Evolutionary conservation across 495 filamentous ascomycete genomes (phyloP).

Genomic region (Tuber brumale): DNA sequence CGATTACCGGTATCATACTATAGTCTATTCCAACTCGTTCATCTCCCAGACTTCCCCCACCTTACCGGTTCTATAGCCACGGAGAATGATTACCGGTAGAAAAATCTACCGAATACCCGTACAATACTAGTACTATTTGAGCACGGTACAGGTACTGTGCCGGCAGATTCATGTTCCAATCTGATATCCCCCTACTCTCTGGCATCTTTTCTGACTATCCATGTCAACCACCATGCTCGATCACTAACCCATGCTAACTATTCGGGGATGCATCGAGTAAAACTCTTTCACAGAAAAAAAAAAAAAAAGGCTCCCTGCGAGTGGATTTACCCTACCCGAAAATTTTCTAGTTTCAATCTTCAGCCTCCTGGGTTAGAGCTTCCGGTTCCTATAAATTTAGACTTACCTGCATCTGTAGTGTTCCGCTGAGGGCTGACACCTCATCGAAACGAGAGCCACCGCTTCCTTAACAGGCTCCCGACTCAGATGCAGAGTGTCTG

Average conservation of each 20-base stretch:
- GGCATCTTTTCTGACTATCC: neutral
- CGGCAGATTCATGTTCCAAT: neutral
- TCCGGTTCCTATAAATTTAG: neutral
- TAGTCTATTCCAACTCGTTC: too few relatives aligned
- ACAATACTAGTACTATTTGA: too few relatives aligned
- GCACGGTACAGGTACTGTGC: neutral
- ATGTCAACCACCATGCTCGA: neutral
- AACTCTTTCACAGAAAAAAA: neutral
- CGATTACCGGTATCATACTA: too few relatives aligned
- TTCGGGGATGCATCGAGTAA: neutral
- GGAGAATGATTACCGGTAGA: neutral
- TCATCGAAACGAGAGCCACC: conserved; percentile 3
- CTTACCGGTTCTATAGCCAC: neutral
- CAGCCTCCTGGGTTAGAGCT: neutral
- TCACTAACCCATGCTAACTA: neutral
- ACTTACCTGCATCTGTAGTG: neutral
- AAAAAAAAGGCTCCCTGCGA: neutral
- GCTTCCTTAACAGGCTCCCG: neutral
- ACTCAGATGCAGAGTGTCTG: neutral
- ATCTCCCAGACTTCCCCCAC: neutral
- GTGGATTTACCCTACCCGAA: neutral
- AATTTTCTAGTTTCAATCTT: neutral
- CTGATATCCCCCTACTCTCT: neutral
- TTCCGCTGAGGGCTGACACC: neutral
- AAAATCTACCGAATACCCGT: neutral